These are phyloP conservation scores for Candida parachauliodes DNA, from an alignment of 805 yeast genomes.

Conservation along the genomic window DNA sequence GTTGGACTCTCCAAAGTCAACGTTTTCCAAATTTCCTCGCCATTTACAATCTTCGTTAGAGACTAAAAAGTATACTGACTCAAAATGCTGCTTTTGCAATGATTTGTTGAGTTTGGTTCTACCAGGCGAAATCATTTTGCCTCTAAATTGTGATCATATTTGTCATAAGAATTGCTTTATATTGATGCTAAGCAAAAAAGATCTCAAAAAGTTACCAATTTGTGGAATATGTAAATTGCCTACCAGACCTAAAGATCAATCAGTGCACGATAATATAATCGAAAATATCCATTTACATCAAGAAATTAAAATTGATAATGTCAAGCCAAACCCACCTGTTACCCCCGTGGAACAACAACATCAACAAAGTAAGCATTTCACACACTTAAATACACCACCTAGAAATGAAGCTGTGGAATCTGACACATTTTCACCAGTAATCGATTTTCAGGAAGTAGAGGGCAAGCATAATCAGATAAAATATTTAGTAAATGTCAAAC, in stretches of 20 bases:
- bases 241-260: slow-evolving; percentile 13
- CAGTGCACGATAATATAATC: neutral
- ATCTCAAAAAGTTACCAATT: slow-evolving; percentile 10
- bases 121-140: slow-evolving; percentile 16
- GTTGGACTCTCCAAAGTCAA: too few species aligned
- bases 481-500: slow-evolving; percentile 6
- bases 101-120: slow-evolving; percentile 13
- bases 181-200: slow-evolving; percentile 12
- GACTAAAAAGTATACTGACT: slow-evolving; percentile 3
- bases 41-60: slow-evolving; percentile 4
- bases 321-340: neutral
- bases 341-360: slow-evolving; percentile 6
- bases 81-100: slow-evolving; percentile 18
- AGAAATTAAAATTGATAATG: slow-evolving; percentile 2
- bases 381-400: slow-evolving; percentile 4
- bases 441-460: slow-evolving; percentile 4
- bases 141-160: slow-evolving; percentile 21
- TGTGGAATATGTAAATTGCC: slow-evolving; percentile 14
- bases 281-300: slow-evolving; percentile 4
- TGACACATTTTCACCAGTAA: slow-evolving; percentile 4
- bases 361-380: neutral
- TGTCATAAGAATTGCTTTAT: slow-evolving; percentile 24
- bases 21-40: neutral
- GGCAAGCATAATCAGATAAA: neutral
- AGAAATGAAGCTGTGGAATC: neutral